phyloP scores from a whole-genome alignment of 139 green algal genomes.

The Auxenochlorella pyrenoidosa region DNA sequence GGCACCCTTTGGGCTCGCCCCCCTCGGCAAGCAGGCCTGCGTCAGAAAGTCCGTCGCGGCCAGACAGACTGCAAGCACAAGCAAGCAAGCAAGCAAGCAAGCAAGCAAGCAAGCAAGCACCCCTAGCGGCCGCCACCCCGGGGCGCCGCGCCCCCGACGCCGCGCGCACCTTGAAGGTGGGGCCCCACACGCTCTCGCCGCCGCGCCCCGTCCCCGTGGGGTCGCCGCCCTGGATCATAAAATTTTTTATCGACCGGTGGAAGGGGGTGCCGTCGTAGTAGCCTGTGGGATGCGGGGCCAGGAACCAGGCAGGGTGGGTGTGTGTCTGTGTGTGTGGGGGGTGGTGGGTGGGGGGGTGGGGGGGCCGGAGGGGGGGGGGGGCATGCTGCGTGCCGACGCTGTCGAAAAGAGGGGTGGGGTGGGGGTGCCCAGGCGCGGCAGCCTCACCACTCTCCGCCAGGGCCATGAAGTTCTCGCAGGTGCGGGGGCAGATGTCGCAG shows the following conservation, averaged over 20 bases:
- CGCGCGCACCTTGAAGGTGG: conserved; percentile 70
- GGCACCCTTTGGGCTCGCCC: no score
- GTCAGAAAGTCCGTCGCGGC: no score
- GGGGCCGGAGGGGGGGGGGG: no score
- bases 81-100: no score
- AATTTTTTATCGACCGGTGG: conserved; percentile 95
- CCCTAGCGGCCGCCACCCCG: no score
- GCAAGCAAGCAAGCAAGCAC: no score
- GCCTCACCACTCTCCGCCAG: conserved; percentile 74
- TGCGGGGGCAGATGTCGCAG: conserved; percentile 85
- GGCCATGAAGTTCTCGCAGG: conserved; percentile 97
- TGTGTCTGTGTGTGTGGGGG: background rate
- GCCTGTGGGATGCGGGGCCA: background rate
- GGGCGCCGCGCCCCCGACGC: no score
- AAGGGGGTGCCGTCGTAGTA: conserved; percentile 95
- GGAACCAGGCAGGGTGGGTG: background rate
- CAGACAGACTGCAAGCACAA: no score
- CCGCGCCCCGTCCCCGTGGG: conserved; percentile 94
- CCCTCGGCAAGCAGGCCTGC: no score
- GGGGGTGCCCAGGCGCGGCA: no score
- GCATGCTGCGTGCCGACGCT: no score
- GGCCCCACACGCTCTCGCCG: conserved; percentile 92
- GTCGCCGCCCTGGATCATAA: conserved; percentile 97
- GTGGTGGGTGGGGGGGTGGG: background rate
- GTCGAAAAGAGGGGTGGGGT: no score